Evolutionary conservation across 306 rosid genomes (phyloP).

Genomic region (Cajanus cajan): DNA sequence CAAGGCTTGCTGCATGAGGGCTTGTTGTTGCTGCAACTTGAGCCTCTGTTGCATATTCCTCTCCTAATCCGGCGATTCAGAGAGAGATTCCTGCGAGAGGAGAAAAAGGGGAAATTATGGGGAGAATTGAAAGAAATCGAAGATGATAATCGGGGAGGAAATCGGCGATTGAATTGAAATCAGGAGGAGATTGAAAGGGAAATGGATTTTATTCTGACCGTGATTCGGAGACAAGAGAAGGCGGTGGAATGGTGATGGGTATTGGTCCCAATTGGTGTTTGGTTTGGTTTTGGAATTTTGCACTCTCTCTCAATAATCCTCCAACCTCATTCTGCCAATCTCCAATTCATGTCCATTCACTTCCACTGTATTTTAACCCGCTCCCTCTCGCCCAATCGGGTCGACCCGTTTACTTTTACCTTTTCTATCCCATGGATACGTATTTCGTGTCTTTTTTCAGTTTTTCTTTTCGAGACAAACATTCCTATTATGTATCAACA

Average conservation of each 20-base stretch:
- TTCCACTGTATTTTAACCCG: constrained; percentile 44
- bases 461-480: no score
- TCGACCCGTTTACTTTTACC: constrained; percentile 10
- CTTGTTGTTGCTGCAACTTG: constrained; percentile 66
- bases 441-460: no score
- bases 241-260: neutral
- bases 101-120: neutral
- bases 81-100: constrained; percentile 21
- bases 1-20: constrained; percentile 74
- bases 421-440: neutral
- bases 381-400: neutral
- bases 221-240: neutral
- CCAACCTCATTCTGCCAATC: constrained; percentile 47
- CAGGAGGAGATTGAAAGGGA: neutral
- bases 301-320: constrained; percentile 39
- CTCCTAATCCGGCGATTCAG: constrained; percentile 7
- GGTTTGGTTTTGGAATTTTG: neutral
- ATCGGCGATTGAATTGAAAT: constrained; percentile 16
- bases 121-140: neutral
- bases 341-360: constrained; percentile 50
- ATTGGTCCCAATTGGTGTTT: constrained; percentile 1
- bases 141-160: neutral
- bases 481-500: no score
- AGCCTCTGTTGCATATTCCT: constrained; percentile 69
- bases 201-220: neutral